Conservation (phyloP, 2,329 filamentous ascomycete species). For the Aspergillus alliaceus region DNA sequence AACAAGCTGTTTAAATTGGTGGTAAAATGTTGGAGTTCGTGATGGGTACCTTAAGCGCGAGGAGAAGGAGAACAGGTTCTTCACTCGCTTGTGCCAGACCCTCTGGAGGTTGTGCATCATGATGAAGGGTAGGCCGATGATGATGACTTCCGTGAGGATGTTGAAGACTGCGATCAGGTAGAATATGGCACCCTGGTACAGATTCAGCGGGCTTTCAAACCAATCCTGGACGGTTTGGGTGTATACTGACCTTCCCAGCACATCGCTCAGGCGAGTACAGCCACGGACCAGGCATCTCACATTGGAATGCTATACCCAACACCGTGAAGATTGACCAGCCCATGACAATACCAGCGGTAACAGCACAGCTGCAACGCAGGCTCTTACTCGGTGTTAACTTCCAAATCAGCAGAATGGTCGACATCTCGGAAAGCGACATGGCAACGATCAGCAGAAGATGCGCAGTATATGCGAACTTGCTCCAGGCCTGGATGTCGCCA, state of each 20-base stretch:
- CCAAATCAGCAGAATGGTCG: neutral
- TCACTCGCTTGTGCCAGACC: neutral
- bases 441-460: constrained; percentile 13
- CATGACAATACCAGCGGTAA: neutral
- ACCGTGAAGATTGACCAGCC: neutral
- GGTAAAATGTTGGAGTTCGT: neutral
- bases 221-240: neutral
- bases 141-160: neutral
- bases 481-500: neutral
- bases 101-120: neutral
- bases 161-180: neutral
- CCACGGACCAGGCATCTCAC: neutral
- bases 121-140: neutral
- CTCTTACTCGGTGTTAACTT: neutral
- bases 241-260: neutral
- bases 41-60: neutral
- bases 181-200: neutral
- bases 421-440: constrained; percentile 9
- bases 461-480: constrained; percentile 11
- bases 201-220: neutral
- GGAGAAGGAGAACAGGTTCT: neutral
- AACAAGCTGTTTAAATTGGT: neutral
- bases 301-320: neutral
- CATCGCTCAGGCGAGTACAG: neutral
- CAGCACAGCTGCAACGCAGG: neutral